Base-by-base conservation (phyloP, 495 filamentous ascomycete species). In the Cenococcum geophilum region DNA sequence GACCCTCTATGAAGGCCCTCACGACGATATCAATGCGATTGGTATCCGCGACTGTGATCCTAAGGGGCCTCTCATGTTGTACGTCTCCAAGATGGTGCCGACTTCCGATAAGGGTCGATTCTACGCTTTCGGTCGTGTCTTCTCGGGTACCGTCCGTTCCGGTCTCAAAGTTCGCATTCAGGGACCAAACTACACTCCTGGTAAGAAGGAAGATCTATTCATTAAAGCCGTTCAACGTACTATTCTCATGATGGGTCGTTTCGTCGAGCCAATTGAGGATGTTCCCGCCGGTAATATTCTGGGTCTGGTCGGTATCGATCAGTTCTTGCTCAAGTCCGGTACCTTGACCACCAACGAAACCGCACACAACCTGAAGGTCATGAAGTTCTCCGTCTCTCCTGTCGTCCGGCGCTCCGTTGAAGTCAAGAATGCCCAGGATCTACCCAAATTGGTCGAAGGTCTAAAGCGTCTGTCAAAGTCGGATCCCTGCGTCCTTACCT, bases 1-100 rank as follows among this genome's bases (percentile, higher is more conserved):
- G 85, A 96, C 92, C 73, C 84, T 99, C 60, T 99, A 99, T 82
- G 93, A 99, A 82, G 93, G 93, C 80, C 93, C 93, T 61, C 70
- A 77, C 27, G 93, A 99, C 76, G 93, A 99, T 70, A 86, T 91
- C 78, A 86, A 84, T 68, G 89, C 85, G 82, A 88, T 95, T 73
- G 89, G 85, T 82, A 97, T 99, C 82, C 90, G 92, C 55, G 92
- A 97, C 82, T 97, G 93, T 80, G 88, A 97, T 76, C 82, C 92
- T 78, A 96, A 93, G 82, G 93, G 84, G 72, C 89, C 92, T 71
- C 93, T 99, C 76, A 99, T 99, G 93, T 83, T 97, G 65, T 99
- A 99, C 85, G 92, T 99, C 78, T 99, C 93, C 74, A 99, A 99
- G 88, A 99, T 99, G 93, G 95, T 99, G 68, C 93, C 93, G 71